Conservation (phyloP, 139 green algal genomes). For the Edaphochlamys debaryana region DNA sequence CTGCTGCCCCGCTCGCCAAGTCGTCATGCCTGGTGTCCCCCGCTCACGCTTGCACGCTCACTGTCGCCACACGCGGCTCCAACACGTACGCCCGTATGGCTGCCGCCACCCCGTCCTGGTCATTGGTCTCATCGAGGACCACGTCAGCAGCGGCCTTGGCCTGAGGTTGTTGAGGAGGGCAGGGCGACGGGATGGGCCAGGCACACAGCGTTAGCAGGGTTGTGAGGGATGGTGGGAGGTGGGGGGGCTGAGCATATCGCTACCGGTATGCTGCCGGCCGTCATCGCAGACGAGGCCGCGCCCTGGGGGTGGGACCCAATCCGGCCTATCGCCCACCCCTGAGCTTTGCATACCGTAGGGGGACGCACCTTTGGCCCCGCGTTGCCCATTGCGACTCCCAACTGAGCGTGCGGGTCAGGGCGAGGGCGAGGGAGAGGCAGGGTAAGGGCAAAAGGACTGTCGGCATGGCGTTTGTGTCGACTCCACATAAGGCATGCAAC, state of each 20-base stretch:
- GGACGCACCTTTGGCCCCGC: conserved; percentile 51
- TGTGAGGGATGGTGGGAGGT: background rate
- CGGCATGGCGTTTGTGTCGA: background rate
- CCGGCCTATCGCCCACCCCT: background rate
- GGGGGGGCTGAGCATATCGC: background rate
- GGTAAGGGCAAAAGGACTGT: background rate
- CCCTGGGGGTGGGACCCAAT: background rate
- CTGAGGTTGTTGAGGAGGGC: background rate
- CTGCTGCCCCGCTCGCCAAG: too few species aligned
- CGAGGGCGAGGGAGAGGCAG: too few species aligned
- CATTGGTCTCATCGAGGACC: conserved; percentile 75
- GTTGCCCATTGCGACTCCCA: conserved; percentile 89
- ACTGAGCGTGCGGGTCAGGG: conserved; percentile 31
- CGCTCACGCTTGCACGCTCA: too few species aligned
- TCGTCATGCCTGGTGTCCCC: too few species aligned
- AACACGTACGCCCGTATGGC: conserved; percentile 88
- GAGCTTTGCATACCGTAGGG: background rate
- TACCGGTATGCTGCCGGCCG: background rate
- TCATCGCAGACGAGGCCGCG: too few species aligned
- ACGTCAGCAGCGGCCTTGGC: conserved; percentile 61
- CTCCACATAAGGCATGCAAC: background rate
- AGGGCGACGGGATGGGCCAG: background rate
- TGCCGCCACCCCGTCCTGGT: conserved; percentile 89
- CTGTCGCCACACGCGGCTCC: background rate
- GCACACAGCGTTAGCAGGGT: too few species aligned